Evolutionary conservation across 164 flowering plant genomes (phyloP).

Genomic region (Dillenia suffruticosa): DNA sequence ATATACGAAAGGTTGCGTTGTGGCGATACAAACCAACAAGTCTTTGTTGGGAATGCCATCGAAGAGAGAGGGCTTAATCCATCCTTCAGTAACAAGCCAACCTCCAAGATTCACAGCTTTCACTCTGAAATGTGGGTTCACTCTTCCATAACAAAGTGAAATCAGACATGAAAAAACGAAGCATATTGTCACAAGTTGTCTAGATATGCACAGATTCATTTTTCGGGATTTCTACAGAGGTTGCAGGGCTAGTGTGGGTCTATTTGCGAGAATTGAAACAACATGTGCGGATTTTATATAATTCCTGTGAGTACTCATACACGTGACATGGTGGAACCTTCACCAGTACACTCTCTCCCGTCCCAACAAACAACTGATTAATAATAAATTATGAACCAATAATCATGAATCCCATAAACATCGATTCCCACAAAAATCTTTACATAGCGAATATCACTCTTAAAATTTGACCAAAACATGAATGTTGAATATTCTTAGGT

Average conservation of each 20-base stretch:
- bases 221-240: background rate
- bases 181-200: background rate
- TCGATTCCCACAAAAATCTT: too few species aligned
- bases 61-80: constrained; percentile 26
- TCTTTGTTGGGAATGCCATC: constrained; percentile 18
- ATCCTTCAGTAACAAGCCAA: constrained; percentile 27
- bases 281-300: too few species aligned
- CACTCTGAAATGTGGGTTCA: background rate
- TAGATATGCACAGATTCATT: background rate
- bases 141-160: background rate
- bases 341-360: too few species aligned
- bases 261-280: too few species aligned
- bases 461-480: too few species aligned
- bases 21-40: constrained; percentile 10
- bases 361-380: too few species aligned
- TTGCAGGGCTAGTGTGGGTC: background rate
- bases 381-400: too few species aligned
- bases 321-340: too few species aligned
- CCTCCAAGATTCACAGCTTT: constrained; percentile 26
- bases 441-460: too few species aligned
- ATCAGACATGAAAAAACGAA: background rate
- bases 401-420: too few species aligned
- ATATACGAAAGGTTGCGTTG: background rate
- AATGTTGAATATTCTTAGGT: too few species aligned
- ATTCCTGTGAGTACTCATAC: too few species aligned